A percentile compares a stretch with the other conserved stretches of the same genome.
These are phyloP conservation scores for Hydnomerulius pinastri DNA, from an alignment of 768 basidiomycete genomes.

Conservation along the genomic window DNA sequence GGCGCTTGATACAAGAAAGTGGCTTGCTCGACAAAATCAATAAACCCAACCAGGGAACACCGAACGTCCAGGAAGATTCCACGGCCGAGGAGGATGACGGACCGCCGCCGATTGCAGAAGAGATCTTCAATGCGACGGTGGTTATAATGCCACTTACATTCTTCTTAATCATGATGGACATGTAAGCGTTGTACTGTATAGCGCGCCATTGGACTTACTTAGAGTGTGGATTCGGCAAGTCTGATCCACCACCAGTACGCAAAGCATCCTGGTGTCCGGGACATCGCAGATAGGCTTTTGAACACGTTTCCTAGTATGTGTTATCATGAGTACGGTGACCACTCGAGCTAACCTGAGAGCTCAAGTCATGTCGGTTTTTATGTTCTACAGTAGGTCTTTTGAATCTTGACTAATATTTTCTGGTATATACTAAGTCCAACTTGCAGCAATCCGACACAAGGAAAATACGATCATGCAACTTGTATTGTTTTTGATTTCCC, in stretches of 20 bases:
- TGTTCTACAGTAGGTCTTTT: constrained; percentile 37
- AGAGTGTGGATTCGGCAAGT: constrained; percentile 37
- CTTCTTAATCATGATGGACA: constrained; percentile 79
- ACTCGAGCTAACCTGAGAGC: constrained; percentile 4
- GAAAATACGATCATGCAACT: constrained; percentile 51
- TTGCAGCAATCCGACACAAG: constrained; percentile 64
- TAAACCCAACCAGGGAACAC: constrained; percentile 10
- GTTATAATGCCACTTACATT: constrained; percentile 76
- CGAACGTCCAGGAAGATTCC: neutral
- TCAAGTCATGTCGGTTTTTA: constrained; percentile 72
- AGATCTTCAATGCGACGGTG: constrained; percentile 66
- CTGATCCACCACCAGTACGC: constrained; percentile 81
- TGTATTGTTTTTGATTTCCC: constrained; percentile 58
- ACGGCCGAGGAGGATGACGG: constrained; percentile 35
- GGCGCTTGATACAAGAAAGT: constrained; percentile 69
- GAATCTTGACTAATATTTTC: neutral
- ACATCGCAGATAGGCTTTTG: constrained; percentile 57
- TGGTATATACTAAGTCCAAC: constrained; percentile 1
- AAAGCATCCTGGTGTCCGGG: constrained; percentile 50
- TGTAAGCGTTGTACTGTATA: constrained; percentile 50
- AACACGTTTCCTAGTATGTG: constrained; percentile 73
- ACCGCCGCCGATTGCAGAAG: constrained; percentile 52
- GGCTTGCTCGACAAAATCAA: constrained; percentile 51
- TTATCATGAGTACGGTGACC: neutral
- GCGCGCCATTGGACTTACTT: neutral